Conservation (phyloP, 495 filamentous ascomycete species). For the Parmelia sp. region DNA sequence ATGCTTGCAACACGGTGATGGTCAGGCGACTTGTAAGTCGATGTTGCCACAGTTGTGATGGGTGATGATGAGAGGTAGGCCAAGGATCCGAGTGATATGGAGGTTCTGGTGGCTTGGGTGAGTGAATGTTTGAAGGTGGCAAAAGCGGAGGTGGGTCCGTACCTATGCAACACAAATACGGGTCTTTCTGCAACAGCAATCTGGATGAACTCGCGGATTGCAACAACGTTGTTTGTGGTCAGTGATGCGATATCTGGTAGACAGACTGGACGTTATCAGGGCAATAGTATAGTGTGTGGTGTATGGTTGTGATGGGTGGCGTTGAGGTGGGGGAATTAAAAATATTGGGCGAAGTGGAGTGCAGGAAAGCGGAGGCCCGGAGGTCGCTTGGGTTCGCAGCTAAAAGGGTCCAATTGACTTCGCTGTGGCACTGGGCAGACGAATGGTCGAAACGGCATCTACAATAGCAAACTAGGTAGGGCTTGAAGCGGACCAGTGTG, state of each 20-base stretch:
- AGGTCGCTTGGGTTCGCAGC: neutral
- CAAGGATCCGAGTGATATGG: neutral
- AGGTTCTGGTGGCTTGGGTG: neutral
- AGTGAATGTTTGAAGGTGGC: neutral
- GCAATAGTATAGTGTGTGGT: neutral
- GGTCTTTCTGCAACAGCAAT: too few relatives aligned
- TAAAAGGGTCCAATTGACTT: neutral
- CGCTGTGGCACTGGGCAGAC: too few relatives aligned
- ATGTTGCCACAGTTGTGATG: neutral
- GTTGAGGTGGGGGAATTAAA: slow-evolving; percentile 9
- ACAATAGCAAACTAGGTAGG: too few relatives aligned
- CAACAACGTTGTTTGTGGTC: too few relatives aligned
- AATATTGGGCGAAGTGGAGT: neutral
- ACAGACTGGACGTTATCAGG: neutral
- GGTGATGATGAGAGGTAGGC: neutral
- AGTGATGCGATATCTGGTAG: neutral
- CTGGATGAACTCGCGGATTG: too few relatives aligned
- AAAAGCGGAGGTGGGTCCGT: neutral
- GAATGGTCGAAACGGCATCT: neutral
- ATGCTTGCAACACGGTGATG: slow-evolving; percentile 4
- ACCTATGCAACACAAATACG: neutral
- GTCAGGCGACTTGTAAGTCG: slow-evolving; percentile 5
- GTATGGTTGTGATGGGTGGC: slow-evolving; percentile 2
- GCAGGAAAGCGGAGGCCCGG: neutral
- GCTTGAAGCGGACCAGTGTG: slow-evolving; percentile 3